Percentiles rank a stretch among this genome's conserved stretches.
Evolutionary conservation across 2,329 filamentous ascomycete species (phyloP).

Genomic region (Alternaria sp.): DNA sequence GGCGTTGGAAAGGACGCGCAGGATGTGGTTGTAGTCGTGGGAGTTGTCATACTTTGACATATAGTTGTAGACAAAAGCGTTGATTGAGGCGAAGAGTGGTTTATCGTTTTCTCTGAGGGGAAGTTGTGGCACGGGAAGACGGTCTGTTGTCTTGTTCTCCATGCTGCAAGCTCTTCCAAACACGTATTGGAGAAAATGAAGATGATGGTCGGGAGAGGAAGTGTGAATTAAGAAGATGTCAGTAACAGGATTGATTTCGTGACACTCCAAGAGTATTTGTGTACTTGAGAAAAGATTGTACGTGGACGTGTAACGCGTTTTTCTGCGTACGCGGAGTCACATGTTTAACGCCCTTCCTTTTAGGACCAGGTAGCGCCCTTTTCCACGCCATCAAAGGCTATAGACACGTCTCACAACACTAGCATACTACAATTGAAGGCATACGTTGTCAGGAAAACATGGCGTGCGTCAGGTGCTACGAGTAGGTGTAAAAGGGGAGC

Average conservation of each 20-base stretch:
- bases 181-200: neutral
- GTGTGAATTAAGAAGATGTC: accelerated
- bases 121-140: conserved; percentile 35
- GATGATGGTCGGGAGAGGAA: neutral
- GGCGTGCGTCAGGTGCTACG: neutral
- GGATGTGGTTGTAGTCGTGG: conserved; percentile 87
- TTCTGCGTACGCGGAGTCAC: conserved; percentile 37
- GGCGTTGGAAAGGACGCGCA: conserved; percentile 79
- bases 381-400: neutral
- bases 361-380: neutral
- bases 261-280: neutral
- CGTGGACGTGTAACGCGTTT: conserved; percentile 14
- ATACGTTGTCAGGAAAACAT: too few species aligned
- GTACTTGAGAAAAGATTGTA: neutral
- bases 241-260: neutral
- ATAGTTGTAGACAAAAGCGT: conserved; percentile 45
- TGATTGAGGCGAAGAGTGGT: conserved; percentile 41
- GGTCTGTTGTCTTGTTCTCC: conserved; percentile 4
- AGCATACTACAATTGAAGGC: too few species aligned
- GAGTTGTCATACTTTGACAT: conserved; percentile 71
- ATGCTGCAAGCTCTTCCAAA: conserved; percentile 14
- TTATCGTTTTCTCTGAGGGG: conserved; percentile 31
- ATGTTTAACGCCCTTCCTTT: conserved; percentile 24
- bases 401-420: neutral
- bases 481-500: neutral